phyloP scores from a whole-genome alignment of 352 stramenopile species.

The Pythium periplocum region DNA sequence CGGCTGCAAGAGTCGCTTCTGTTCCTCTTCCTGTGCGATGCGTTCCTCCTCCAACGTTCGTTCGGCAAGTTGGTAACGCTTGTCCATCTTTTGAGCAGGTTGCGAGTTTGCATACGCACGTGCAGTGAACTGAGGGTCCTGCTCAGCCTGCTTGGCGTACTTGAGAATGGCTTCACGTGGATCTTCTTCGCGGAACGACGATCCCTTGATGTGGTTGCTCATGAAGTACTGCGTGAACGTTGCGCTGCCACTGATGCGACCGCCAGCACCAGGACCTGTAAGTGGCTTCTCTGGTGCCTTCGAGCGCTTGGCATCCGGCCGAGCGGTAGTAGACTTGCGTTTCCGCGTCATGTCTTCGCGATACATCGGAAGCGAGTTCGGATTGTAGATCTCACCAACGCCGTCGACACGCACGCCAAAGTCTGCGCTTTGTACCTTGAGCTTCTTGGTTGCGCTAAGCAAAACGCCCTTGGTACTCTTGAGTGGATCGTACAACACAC shows the following conservation, averaged over 20 bases:
- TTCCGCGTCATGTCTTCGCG: slow-evolving; percentile 58
- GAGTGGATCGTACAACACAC: slow-evolving; percentile 63
- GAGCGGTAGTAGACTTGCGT: slow-evolving; percentile 69
- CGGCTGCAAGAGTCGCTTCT: slow-evolving; percentile 60
- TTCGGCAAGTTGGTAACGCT: slow-evolving; percentile 63
- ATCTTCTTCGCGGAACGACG: slow-evolving; percentile 81
- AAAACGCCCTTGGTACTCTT: slow-evolving; percentile 78
- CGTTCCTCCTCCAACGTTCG: slow-evolving; percentile 81
- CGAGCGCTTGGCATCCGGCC: slow-evolving; percentile 63
- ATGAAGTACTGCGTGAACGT: slow-evolving; percentile 88
- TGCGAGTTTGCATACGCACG: slow-evolving; percentile 46
- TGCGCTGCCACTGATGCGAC: slow-evolving; percentile 73
- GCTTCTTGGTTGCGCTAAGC: slow-evolving; percentile 65
- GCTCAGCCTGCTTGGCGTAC: slow-evolving; percentile 71
- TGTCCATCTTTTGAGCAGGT: slow-evolving; percentile 58
- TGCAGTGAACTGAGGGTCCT: slow-evolving; percentile 63
- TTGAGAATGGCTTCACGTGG: slow-evolving; percentile 83
- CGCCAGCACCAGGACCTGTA: slow-evolving; percentile 69
- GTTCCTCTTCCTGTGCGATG: slow-evolving; percentile 69
- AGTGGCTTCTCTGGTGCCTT: slow-evolving; percentile 73
- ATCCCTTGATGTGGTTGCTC: slow-evolving; percentile 77
- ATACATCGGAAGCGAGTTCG: slow-evolving; percentile 78
- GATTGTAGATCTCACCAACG: slow-evolving; percentile 69
- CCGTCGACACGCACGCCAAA: slow-evolving; percentile 67
- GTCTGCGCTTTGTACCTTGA: slow-evolving; percentile 47